Base-by-base conservation (phyloP, 805 yeast genomes). In the Starmerella tilneyi region DNA sequence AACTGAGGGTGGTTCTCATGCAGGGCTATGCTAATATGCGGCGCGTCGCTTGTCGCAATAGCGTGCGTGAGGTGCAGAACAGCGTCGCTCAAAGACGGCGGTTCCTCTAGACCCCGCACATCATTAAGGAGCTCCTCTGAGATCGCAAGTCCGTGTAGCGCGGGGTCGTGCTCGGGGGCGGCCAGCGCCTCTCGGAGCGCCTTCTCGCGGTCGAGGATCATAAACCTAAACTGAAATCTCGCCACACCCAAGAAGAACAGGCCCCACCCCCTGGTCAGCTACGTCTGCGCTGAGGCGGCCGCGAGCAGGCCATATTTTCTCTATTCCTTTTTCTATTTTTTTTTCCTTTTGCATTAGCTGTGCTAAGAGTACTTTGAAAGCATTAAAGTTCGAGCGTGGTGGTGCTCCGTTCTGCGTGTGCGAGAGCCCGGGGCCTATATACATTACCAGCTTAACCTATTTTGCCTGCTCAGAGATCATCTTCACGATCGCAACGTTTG, bases 401-500 rank as follows among this genome's bases (percentile, higher is more conserved):
- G n/a, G n/a, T n/a, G n/a, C n/a, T n/a, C n/a, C n/a, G n/a, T n/a
- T n/a, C n/a, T n/a, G n/a, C n/a, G n/a, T n/a, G n/a, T n/a, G n/a
- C n/a, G n/a, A n/a, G n/a, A n/a, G n/a, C n/a, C n/a, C n/a, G n/a
- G n/a, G n/a, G n/a, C n/a, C 27, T 24, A 24, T 24, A 24, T 24
- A 24, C 27, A 24, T 24, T 8, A 24, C 11, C 11, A 24, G 27
- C 9, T 3, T 4, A 8, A 19, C 26, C 27, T 34, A 34, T 27
- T 34, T 20, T 13, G 38, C 21, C 29, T 46, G 42, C 9, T 44
- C 43, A 20, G 48, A 28, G 27, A 48, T 34, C 22, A 44, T 21
- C 50, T 81, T 78, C 16, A 88, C 94, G 41, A 88, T 80, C 65
- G 79, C 75, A 61, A 83, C 80, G 63, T 86, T 88, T 30, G 94